Percentiles rank a stretch among this genome's conserved stretches.
These are phyloP conservation scores for Rhytidhysteron rufulum DNA, from an alignment of 2,329 filamentous ascomycete genomes.

Conservation along the genomic window DNA sequence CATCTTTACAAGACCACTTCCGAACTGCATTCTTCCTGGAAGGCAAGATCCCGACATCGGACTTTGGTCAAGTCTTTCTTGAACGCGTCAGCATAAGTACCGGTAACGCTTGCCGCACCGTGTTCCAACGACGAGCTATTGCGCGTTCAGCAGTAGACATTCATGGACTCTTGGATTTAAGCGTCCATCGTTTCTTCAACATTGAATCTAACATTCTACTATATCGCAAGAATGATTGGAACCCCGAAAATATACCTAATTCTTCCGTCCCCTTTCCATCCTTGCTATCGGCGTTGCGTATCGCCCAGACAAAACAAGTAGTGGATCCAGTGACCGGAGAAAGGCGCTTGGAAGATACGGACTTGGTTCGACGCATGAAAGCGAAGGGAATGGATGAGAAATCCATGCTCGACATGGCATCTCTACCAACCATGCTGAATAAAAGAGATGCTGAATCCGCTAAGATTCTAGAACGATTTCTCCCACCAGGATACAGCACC, in stretches of 20 bases:
- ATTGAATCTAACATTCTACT: slow-evolving; percentile 29
- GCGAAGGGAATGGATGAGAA: slow-evolving; percentile 10
- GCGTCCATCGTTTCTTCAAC: too few species aligned
- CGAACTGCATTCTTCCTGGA: too few species aligned
- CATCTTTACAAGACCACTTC: slow-evolving; percentile 19
- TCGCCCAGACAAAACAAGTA: slow-evolving; percentile 14
- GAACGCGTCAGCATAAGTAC: too few species aligned
- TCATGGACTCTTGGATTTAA: too few species aligned
- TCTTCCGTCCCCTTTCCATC: slow-evolving; percentile 10
- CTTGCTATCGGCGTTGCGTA: slow-evolving; percentile 21
- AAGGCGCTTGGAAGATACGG: slow-evolving; percentile 23
- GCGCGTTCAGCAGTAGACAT: too few species aligned
- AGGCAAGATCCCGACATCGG: too few species aligned
- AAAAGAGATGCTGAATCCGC: neutral
- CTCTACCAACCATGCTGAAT: slow-evolving; percentile 5
- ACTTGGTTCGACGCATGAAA: slow-evolving; percentile 20
- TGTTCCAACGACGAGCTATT: too few species aligned
- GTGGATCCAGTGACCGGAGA: slow-evolving; percentile 25
- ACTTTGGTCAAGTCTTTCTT: too few species aligned
- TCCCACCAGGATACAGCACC: neutral
- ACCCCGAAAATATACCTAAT: slow-evolving; percentile 35
- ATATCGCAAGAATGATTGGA: slow-evolving; percentile 33
- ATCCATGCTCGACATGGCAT: slow-evolving; percentile 8
- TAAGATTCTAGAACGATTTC: neutral
- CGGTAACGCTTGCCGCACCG: too few species aligned